These are phyloP conservation scores for Allium sativum DNA, from an alignment of 106 monocot species.

Conservation along the genomic window DNA sequence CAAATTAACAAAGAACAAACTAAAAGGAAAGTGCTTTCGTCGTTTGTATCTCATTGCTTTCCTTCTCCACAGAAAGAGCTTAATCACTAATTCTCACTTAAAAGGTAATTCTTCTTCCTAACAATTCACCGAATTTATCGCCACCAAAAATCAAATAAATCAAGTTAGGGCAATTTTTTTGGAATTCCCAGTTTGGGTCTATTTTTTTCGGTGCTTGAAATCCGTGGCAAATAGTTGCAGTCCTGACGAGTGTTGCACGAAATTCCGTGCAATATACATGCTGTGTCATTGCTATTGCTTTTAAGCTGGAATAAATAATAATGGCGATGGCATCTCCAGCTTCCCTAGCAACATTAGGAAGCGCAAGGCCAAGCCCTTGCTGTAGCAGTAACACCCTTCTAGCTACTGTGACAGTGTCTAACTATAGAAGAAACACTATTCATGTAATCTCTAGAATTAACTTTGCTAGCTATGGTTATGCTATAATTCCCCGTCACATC, in stretches of 20 bases:
- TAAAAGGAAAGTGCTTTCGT: neutral
- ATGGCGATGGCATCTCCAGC: conserved; percentile 7
- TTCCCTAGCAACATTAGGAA: conserved; percentile 5
- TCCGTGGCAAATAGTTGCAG: neutral
- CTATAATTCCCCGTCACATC: neutral
- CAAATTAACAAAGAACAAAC: neutral
- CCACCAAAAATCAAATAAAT: neutral
- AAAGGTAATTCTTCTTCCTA: neutral
- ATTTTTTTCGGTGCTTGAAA: neutral
- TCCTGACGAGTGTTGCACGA: neutral
- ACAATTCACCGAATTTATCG: neutral
- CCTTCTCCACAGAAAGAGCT: neutral
- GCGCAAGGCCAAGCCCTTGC: neutral
- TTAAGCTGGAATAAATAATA: neutral
- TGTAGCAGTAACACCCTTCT: neutral
- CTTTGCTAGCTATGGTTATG: neutral
- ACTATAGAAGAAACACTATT: neutral
- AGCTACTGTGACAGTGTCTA: neutral
- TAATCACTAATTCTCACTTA: no score
- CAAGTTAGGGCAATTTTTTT: neutral
- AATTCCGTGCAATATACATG: no score
- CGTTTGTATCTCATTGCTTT: neutral
- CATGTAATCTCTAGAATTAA: neutral
- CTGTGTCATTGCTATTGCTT: neutral
- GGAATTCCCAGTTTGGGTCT: neutral